phyloP scores from a whole-genome alignment of 1,284 basidiomycete genomes.

The Trichosporon sp. region DNA sequence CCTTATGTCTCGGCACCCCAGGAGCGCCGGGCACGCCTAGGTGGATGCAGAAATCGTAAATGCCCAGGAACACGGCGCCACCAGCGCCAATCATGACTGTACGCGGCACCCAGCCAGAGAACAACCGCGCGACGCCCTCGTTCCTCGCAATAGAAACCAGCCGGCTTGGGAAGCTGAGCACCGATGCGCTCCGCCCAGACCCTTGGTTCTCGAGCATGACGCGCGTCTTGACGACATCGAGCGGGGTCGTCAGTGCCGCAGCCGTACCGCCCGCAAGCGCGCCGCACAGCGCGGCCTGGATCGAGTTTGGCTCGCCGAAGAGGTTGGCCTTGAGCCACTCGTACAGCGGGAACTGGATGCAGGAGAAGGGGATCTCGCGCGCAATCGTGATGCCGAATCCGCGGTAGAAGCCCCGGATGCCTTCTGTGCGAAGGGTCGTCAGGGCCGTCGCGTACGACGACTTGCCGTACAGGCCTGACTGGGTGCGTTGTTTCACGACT shows the following conservation, averaged over 20 bases:
- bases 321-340: constrained; percentile 73
- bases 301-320: constrained; percentile 65
- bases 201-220: constrained; percentile 82
- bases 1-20: constrained; percentile 2
- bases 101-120: constrained; percentile 84
- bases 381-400: constrained; percentile 78
- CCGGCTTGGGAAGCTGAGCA: constrained; percentile 63
- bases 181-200: constrained; percentile 52
- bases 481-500: constrained; percentile 83
- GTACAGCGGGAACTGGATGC: constrained; percentile 95
- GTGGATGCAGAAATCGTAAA: constrained; percentile 68
- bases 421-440: constrained; percentile 64
- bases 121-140: constrained; percentile 78
- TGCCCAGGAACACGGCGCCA: constrained; percentile 93
- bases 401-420: constrained; percentile 72
- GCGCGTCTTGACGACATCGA: constrained; percentile 96
- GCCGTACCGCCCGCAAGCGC: constrained; percentile 88
- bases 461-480: constrained; percentile 67
- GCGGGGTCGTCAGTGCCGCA: constrained; percentile 86
- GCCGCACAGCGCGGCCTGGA: constrained; percentile 89
- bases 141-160: constrained; percentile 67
- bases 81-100: constrained; percentile 96
- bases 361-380: constrained; percentile 93
- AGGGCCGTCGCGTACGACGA: constrained; percentile 54
- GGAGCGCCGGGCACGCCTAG: constrained; percentile 31